A percentile compares a stretch with the other conserved stretches of the same genome.
phyloP scores from a whole-genome alignment of 2,329 filamentous ascomycete genomes.

The Hymenoscyphus repandus region DNA sequence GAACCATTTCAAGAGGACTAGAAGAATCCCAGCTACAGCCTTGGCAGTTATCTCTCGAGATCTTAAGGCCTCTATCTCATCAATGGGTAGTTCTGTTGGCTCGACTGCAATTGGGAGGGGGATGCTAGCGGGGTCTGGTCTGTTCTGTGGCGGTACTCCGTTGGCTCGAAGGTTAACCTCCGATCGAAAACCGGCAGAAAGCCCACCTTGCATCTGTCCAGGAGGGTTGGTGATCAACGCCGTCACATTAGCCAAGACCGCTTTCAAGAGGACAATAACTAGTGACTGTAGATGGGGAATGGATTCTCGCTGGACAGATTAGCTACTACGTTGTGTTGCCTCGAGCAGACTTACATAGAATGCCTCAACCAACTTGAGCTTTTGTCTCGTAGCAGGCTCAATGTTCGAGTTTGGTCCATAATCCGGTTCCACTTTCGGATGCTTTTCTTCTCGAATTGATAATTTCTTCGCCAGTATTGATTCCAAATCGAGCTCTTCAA shows the following conservation, averaged over 20 bases:
- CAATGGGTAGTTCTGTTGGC: conserved; percentile 48
- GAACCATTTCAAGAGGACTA: conserved; percentile 93
- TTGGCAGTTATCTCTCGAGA: conserved; percentile 85
- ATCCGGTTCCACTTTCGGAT: conserved; percentile 36
- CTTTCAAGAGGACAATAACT: conserved; percentile 86
- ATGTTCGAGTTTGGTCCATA: conserved; percentile 47
- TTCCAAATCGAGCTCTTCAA: conserved; percentile 38
- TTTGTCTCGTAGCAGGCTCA: conserved; percentile 52
- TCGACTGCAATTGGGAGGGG: conserved; percentile 25
- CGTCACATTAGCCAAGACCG: conserved; percentile 81
- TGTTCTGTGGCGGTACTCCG: conserved; percentile 20
- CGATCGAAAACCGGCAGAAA: conserved; percentile 23
- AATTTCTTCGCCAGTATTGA: conserved; percentile 37
- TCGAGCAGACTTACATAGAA: conserved; percentile 69
- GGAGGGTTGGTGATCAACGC: conserved; percentile 64
- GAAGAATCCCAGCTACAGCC: conserved; percentile 80
- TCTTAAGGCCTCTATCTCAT: conserved; percentile 77
- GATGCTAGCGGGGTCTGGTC: conserved; percentile 26
- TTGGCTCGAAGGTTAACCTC: conserved; percentile 26
- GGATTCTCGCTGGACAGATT: conserved; percentile 54
- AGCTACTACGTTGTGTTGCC: conserved; percentile 26
- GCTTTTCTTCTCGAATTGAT: conserved; percentile 38
- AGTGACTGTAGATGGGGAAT: conserved; percentile 87
- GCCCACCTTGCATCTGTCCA: conserved; percentile 19
- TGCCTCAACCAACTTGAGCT: conserved; percentile 68